phyloP scores from a whole-genome alignment of 352 stramenopile species.

The Phytophthora sp. region DNA sequence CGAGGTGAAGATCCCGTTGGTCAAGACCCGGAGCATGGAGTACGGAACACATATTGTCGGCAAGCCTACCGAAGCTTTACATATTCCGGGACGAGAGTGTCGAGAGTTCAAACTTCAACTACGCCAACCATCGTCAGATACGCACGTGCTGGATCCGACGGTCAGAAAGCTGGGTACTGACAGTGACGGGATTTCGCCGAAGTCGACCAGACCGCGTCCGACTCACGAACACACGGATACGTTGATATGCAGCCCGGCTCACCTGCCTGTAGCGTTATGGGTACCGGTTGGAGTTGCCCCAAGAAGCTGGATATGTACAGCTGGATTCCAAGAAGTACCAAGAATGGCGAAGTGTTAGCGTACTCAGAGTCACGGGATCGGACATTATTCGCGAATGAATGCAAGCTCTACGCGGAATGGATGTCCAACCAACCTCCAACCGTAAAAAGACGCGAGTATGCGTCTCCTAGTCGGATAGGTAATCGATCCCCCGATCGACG shows the following conservation, averaged over 20 bases:
- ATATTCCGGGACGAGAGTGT: not conserved
- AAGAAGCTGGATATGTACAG: not conserved
- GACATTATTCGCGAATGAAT: not conserved
- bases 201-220: not conserved
- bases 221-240: not conserved
- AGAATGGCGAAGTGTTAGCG: slow-evolving; percentile 7
- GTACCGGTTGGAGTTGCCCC: not conserved
- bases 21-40: slow-evolving; percentile 8
- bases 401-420: slow-evolving; percentile 3
- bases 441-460: not conserved
- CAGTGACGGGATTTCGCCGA: not conserved
- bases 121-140: too few relatives aligned
- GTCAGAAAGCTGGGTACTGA: too few relatives aligned
- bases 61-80: not conserved
- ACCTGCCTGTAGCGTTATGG: not conserved
- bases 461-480: too few relatives aligned
- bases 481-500: too few relatives aligned
- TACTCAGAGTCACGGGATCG: not conserved
- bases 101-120: slow-evolving; percentile 2
- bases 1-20: slow-evolving; percentile 1
- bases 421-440: not conserved
- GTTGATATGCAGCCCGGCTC: not conserved
- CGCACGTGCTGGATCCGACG: too few relatives aligned
- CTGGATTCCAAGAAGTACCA: not conserved
- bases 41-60: not conserved